These are phyloP conservation scores for Saccharomycopsis amapae DNA, from an alignment of 805 yeast genomes.

Conservation along the genomic window DNA sequence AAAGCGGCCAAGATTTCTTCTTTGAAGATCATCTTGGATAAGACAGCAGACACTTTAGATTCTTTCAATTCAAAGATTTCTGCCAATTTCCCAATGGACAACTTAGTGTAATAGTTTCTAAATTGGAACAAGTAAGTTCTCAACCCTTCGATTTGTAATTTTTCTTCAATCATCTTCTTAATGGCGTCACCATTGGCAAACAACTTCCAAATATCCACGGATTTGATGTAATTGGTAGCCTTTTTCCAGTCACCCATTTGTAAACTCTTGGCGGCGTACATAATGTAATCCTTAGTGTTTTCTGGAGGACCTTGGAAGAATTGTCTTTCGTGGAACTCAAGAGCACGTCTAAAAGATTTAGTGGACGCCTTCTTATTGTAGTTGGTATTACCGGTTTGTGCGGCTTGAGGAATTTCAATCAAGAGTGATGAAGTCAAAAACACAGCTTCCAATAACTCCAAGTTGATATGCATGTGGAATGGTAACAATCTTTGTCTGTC, in stretches of 20 bases:
- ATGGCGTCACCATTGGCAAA: constrained; percentile 62
- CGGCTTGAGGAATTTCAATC: constrained; percentile 87
- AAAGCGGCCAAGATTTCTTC: constrained; percentile 74
- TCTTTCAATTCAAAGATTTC: constrained; percentile 56
- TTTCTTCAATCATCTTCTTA: constrained; percentile 63
- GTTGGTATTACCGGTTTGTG: constrained; percentile 49
- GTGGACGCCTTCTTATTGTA: constrained; percentile 50
- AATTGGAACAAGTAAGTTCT: constrained; percentile 88
- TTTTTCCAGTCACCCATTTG: constrained; percentile 85
- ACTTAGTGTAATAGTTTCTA: constrained; percentile 65
- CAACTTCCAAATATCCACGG: constrained; percentile 82
- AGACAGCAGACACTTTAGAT: constrained; percentile 50
- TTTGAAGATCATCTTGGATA: constrained; percentile 67
- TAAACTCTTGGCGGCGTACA: constrained; percentile 85
- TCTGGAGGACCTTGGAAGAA: constrained; percentile 97
- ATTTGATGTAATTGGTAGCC: constrained; percentile 61
- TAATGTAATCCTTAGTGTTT: constrained; percentile 85
- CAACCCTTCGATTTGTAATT: constrained; percentile 83
- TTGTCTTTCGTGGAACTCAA: constrained; percentile 91
- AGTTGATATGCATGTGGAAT: constrained; percentile 95
- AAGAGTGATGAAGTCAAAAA: constrained; percentile 85
- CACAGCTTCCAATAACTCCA: constrained; percentile 90
- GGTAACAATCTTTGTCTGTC: constrained; percentile 85
- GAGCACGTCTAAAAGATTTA: constrained; percentile 83
- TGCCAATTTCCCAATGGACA: constrained; percentile 62